Conservation (phyloP, 768 basidiomycete species). For the Auricularia heimuer region DNA sequence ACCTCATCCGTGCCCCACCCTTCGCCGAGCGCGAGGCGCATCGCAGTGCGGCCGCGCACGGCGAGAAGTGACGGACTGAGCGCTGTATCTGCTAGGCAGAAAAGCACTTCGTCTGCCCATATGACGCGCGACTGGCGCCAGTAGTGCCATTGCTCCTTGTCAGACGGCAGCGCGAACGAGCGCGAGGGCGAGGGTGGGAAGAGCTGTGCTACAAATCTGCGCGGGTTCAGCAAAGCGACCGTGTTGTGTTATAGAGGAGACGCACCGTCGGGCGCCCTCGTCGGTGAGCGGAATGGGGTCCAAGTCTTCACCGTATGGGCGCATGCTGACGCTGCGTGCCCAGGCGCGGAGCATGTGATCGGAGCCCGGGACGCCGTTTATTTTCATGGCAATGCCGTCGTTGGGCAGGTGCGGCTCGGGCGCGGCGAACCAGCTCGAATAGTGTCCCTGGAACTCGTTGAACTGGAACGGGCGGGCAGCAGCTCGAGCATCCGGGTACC, state of each 20-base stretch:
- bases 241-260: neutral
- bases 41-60: neutral
- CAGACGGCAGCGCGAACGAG: neutral
- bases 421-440: neutral
- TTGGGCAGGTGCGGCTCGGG: neutral
- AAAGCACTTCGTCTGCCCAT: neutral
- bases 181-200: neutral
- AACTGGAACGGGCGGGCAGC: neutral
- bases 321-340: neutral
- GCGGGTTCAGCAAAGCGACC: neutral
- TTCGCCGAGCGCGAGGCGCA: neutral
- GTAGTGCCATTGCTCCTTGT: neutral
- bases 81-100: neutral
- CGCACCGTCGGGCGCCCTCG: neutral
- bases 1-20: neutral
- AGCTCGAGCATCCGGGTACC: neutral
- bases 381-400: neutral
- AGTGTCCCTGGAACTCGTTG: constrained; percentile 1
- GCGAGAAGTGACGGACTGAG: neutral
- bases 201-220: neutral
- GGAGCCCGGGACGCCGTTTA: neutral
- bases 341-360: neutral
- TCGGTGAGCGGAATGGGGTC: neutral
- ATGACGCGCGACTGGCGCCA: constrained; percentile 1
- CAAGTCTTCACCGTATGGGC: neutral